Percentiles rank a stretch among this genome's conserved stretches.
These are phyloP conservation scores for Nicotiana knightiana DNA, from an alignment of 257 asterid genomes.

Conservation along the genomic window DNA sequence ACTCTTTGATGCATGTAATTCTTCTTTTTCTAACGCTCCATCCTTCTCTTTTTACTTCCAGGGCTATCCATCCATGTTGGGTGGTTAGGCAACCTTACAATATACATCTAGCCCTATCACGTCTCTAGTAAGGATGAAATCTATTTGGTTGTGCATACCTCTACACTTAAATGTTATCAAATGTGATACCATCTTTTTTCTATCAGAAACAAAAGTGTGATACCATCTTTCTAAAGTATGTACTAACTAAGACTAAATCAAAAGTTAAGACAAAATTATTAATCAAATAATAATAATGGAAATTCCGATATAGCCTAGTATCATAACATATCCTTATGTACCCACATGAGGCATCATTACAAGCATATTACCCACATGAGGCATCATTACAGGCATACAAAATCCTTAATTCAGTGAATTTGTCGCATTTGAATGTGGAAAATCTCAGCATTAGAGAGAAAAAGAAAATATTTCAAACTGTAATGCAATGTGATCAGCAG, in stretches of 20 bases:
- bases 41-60: background rate
- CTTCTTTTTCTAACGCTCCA: background rate
- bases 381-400: background rate
- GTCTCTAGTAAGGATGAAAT: background rate
- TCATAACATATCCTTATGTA: background rate
- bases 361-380: too few species aligned
- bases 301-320: background rate
- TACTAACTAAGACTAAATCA: background rate
- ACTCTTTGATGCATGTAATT: background rate
- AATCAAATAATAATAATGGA: background rate
- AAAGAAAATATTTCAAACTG: too few species aligned
- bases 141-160: background rate
- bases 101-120: background rate
- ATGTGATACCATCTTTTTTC: background rate
- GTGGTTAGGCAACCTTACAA: background rate
- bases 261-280: background rate
- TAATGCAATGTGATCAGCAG: background rate
- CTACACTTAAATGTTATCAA: background rate
- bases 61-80: background rate
- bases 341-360: background rate
- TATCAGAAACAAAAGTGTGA: background rate
- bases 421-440: background rate
- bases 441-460: background rate
- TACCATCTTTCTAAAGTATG: background rate
- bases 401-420: background rate